Percentiles rank a stretch among this genome's conserved stretches.
Evolutionary conservation across 371 early-diverging fungal species (phyloP).

Genomic region (Quaeritorhiza haematococci): DNA sequence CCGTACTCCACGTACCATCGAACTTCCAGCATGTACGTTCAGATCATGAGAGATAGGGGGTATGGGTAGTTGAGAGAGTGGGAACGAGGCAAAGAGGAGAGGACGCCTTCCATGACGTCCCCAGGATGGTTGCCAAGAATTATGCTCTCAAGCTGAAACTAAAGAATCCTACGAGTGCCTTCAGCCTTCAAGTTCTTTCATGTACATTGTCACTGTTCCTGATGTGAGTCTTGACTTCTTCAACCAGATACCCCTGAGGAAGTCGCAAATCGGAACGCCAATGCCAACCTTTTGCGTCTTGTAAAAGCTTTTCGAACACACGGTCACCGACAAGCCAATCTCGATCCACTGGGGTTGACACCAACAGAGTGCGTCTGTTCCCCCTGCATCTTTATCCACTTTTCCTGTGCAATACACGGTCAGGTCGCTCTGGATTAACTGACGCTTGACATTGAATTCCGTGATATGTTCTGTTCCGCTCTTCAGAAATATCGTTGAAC

Average conservation of each 20-base stretch:
- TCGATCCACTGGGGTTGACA: slow-evolving; percentile 84
- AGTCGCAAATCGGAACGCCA: slow-evolving; percentile 71
- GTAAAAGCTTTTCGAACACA: slow-evolving; percentile 77
- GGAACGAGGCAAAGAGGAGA: too few species aligned
- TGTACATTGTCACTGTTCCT: not conserved
- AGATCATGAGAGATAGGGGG: too few species aligned
- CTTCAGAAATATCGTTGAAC: slow-evolving; percentile 63
- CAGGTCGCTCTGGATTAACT: not conserved
- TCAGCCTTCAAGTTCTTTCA: too few species aligned
- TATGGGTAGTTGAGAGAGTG: too few species aligned
- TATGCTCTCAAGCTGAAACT: too few species aligned
- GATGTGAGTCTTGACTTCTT: not conserved
- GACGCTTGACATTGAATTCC: not conserved
- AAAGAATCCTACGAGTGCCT: too few species aligned
- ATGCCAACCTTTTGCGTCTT: slow-evolving; percentile 79
- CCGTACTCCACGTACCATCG: slow-evolving; percentile 62
- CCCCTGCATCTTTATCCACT: not conserved
- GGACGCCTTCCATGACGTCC: too few species aligned
- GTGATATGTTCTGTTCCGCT: too few species aligned
- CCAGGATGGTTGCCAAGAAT: too few species aligned
- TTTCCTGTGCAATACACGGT: not conserved
- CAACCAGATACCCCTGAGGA: slow-evolving; percentile 56
- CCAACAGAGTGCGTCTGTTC: slow-evolving; percentile 54
- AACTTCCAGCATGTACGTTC: slow-evolving; percentile 67
- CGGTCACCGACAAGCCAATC: slow-evolving; percentile 78